These are phyloP conservation scores for Brettanomyces nanus DNA, from an alignment of 805 yeast genomes.

Conservation along the genomic window DNA sequence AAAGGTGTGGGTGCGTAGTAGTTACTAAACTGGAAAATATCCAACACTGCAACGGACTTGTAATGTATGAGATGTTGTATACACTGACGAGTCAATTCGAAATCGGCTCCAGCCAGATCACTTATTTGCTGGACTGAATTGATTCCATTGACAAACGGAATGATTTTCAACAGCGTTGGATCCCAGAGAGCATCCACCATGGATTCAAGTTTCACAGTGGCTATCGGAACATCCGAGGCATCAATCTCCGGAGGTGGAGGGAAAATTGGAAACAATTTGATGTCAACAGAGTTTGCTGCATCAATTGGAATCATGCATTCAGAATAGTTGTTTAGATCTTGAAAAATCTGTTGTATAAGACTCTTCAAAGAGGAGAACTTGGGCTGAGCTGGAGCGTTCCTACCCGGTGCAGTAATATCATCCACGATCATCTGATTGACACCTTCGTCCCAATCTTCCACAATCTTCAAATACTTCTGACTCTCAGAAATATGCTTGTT, in stretches of 20 bases:
- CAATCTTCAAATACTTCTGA: slow-evolving; percentile 23
- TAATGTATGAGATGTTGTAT: slow-evolving; percentile 88
- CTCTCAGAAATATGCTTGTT: slow-evolving; percentile 11
- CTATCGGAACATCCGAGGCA: slow-evolving; percentile 83
- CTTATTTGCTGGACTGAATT: slow-evolving; percentile 76
- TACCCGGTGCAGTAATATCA: slow-evolving; percentile 12
- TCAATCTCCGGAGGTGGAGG: slow-evolving; percentile 72
- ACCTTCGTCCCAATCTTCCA: slow-evolving; percentile 22
- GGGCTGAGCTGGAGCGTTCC: slow-evolving; percentile 17
- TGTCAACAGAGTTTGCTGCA: slow-evolving; percentile 81
- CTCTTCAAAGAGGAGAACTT: slow-evolving; percentile 52
- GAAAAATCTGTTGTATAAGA: slow-evolving; percentile 81
- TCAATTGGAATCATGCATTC: slow-evolving; percentile 95
- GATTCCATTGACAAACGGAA: slow-evolving; percentile 82
- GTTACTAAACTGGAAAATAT: slow-evolving; percentile 83
- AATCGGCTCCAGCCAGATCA: slow-evolving; percentile 73
- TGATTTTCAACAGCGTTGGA: slow-evolving; percentile 85
- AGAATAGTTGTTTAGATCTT: slow-evolving; percentile 89
- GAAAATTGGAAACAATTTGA: slow-evolving; percentile 85
- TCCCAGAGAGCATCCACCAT: slow-evolving; percentile 93
- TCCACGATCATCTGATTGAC: slow-evolving; percentile 18
- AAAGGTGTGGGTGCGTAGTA: slow-evolving; percentile 83
- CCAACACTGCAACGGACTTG: slow-evolving; percentile 73
- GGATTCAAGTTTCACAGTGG: slow-evolving; percentile 66
- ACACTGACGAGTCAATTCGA: slow-evolving; percentile 70